These are phyloP conservation scores for Parasitella parasitica DNA, from an alignment of 371 early-diverging fungal genomes.

Conservation along the genomic window DNA sequence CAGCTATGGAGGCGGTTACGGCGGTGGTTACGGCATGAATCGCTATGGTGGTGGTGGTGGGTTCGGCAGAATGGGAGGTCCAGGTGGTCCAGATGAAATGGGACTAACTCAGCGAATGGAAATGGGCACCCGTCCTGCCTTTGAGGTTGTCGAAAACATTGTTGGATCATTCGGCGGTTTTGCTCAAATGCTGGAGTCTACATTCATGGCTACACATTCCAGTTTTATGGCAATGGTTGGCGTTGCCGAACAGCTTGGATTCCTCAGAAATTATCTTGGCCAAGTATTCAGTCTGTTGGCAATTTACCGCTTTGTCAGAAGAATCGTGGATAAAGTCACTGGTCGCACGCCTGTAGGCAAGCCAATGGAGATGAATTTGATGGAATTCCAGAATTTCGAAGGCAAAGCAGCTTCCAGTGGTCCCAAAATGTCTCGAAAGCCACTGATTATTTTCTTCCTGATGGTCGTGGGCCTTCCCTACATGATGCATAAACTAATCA, in stretches of 20 bases:
- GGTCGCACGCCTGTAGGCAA: conserved; percentile 53
- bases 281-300: conserved; percentile 81
- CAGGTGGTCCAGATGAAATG: conserved; percentile 55
- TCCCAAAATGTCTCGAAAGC: conserved; percentile 58
- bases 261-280: conserved; percentile 78
- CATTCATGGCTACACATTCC: conserved; percentile 95
- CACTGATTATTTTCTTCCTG: conserved; percentile 80
- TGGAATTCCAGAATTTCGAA: conserved; percentile 70
- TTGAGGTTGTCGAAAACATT: conserved; percentile 88
- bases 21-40: conserved; percentile 43
- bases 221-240: conserved; percentile 98
- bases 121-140: conserved; percentile 86
- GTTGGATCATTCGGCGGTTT: conserved; percentile 97
- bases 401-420: conserved; percentile 23
- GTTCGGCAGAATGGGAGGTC: conserved; percentile 17
- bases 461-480: conserved; percentile 92
- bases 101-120: conserved; percentile 83
- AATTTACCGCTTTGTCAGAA: conserved; percentile 64
- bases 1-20: conserved; percentile 49
- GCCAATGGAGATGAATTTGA: conserved; percentile 60
- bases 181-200: conserved; percentile 96
- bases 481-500: conserved; percentile 86
- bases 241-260: conserved; percentile 95
- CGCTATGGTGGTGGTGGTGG: conserved; percentile 45
- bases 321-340: conserved; percentile 57